A percentile compares a stretch with the other conserved stretches of the same genome.
Evolutionary conservation across 108 stramenopile species (phyloP).

Genomic region (Aureococcus anophagefferens): DNA sequence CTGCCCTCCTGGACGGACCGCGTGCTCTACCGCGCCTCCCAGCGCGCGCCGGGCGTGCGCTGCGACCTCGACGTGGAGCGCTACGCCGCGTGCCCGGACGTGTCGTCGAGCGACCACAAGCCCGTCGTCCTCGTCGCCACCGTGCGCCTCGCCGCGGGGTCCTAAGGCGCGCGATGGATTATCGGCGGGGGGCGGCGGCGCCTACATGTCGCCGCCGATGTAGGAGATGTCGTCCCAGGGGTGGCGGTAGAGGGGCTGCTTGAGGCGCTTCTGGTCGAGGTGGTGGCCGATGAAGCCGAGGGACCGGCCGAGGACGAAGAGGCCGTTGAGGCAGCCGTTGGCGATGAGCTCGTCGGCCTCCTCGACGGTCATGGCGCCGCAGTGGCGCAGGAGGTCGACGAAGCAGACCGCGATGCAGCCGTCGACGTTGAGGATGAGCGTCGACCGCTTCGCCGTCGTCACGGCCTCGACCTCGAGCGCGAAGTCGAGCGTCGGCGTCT

Average conservation of each 20-base stretch:
- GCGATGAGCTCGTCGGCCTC: conserved; percentile 71
- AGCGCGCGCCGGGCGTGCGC: no score
- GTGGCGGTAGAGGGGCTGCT: conserved; percentile 79
- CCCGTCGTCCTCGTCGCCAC: no score
- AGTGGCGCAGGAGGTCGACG: conserved; percentile 76
- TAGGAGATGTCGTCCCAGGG: conserved; percentile 83
- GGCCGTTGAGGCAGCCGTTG: conserved; percentile 79
- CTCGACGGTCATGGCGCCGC: conserved; percentile 71
- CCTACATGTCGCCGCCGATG: not conserved
- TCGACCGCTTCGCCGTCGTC: conserved; percentile 76
- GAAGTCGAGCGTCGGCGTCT: conserved; percentile 68
- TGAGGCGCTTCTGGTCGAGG: conserved; percentile 80
- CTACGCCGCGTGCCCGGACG: no score
- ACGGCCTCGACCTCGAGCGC: conserved; percentile 75
- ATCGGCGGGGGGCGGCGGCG: no score
- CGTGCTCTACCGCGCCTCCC: no score
- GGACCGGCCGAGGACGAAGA: conserved; percentile 71
- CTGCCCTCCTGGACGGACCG: no score
- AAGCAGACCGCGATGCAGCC: conserved; percentile 83
- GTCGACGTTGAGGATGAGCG: conserved; percentile 82
- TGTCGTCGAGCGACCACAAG: no score
- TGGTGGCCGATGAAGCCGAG: conserved; percentile 82
- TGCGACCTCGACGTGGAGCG: no score
- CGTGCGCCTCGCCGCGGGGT: no score
- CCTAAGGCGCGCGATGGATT: no score